phyloP scores from a whole-genome alignment of 495 filamentous ascomycete genomes.

The Xylaria venustula region DNA sequence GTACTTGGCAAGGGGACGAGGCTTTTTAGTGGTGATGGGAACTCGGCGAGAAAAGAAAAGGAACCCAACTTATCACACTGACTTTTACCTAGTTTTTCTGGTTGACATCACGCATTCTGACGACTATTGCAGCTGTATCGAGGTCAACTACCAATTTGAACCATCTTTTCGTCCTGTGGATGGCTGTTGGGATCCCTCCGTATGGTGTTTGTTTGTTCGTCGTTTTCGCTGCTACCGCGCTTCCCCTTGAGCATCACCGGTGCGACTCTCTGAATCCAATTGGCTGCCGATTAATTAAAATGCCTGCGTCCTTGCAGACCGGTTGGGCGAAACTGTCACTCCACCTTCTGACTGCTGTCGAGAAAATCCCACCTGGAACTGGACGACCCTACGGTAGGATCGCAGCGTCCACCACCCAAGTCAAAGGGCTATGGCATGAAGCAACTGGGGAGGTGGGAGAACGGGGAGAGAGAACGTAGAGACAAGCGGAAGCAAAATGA shows the following conservation, averaged over 20 bases:
- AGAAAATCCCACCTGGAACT: constrained; percentile 6
- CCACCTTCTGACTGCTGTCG: constrained; percentile 5
- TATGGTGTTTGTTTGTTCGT: constrained; percentile 5
- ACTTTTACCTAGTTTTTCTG: constrained; percentile 7
- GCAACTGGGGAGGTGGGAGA: neutral
- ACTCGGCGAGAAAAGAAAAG: constrained; percentile 6
- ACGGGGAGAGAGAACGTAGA: neutral
- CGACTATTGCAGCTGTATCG: constrained; percentile 2
- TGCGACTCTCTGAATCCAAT: constrained; percentile 14
- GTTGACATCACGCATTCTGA: neutral
- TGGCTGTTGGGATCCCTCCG: constrained; percentile 4
- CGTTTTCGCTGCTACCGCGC: constrained; percentile 12
- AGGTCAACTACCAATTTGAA: constrained; percentile 4
- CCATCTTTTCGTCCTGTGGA: neutral
- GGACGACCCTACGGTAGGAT: neutral
- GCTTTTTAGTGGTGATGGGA: neutral
- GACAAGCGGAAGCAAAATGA: neutral
- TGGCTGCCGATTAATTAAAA: constrained; percentile 19
- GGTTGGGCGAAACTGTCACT: constrained; percentile 11
- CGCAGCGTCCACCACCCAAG: too few species aligned
- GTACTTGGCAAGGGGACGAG: neutral
- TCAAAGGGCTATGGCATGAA: neutral
- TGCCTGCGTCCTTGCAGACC: constrained; percentile 17
- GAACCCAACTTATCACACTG: constrained; percentile 12
- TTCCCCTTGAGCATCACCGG: constrained; percentile 12